Percentiles rank a stretch among this genome's conserved stretches.
These are phyloP conservation scores for Hirschfeldia incana DNA, from an alignment of 345 rosid genomes.

Conservation along the genomic window DNA sequence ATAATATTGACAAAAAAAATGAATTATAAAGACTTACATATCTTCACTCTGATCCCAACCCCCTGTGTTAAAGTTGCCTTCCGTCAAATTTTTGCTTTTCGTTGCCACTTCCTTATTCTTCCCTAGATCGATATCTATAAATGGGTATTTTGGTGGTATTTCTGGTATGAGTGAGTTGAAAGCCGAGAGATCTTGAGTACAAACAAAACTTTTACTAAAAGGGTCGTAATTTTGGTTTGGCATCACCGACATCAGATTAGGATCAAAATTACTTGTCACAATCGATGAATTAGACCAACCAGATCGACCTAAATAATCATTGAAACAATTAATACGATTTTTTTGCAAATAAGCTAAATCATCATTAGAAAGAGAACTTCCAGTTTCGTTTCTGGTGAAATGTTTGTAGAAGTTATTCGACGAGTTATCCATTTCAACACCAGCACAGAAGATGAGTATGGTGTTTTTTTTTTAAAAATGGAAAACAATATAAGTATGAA, in stretches of 20 bases:
- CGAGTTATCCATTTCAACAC: not conserved
- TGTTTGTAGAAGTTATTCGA: not conserved
- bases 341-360: not conserved
- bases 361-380: not conserved
- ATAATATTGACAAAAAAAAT: not conserved
- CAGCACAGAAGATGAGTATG: not conserved
- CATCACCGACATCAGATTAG: not conserved
- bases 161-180: not conserved
- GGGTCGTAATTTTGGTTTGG: not conserved
- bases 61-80: not conserved
- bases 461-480: no score
- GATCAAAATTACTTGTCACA: not conserved
- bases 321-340: not conserved
- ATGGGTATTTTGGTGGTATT: not conserved
- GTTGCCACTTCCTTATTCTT: not conserved
- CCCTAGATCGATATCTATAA: not conserved
- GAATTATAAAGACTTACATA: not conserved
- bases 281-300: not conserved
- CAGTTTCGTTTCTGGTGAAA: not conserved
- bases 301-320: not conserved
- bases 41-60: not conserved
- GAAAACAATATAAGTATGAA: not conserved
- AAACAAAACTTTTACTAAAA: not conserved
- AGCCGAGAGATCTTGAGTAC: not conserved
- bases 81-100: not conserved